Conservation (phyloP, 2,329 filamentous ascomycete species). For the Mycocentrospora acerina region DNA sequence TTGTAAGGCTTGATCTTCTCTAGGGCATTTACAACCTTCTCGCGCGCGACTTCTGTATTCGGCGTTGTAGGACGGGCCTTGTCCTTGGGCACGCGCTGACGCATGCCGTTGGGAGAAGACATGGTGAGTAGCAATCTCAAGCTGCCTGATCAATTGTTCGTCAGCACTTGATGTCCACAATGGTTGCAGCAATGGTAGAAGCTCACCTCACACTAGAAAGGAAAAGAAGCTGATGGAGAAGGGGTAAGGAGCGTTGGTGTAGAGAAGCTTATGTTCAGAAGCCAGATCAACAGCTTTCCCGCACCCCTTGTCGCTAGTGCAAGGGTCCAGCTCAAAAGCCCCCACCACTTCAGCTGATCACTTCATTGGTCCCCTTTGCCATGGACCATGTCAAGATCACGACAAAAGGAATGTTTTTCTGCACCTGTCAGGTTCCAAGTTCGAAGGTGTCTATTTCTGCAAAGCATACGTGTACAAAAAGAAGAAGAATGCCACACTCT, state of each 20-base stretch:
- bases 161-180: constrained; percentile 13
- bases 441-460: too few species aligned
- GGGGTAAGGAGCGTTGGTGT: constrained; percentile 11
- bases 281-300: constrained; percentile 25
- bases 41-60: constrained; percentile 22
- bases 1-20: constrained; percentile 39
- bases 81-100: constrained; percentile 42
- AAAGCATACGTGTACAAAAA: too few species aligned
- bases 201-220: constrained; percentile 22
- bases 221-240: constrained; percentile 16
- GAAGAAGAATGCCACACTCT: too few species aligned
- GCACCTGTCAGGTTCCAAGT: too few species aligned
- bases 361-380: too few species aligned
- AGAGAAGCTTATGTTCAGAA: constrained; percentile 21
- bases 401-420: too few species aligned
- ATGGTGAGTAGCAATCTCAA: constrained; percentile 29
- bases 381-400: too few species aligned
- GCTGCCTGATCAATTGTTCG: constrained; percentile 22
- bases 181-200: not conserved
- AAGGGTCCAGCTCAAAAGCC: too few species aligned
- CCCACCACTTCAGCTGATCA: too few species aligned
- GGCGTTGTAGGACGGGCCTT: constrained; percentile 42
- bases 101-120: constrained; percentile 42
- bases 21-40: constrained; percentile 30
- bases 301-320: not conserved